Evolutionary conservation across 2,329 filamentous ascomycete genomes (phyloP).

Genomic region (Pestalotiopsis sp.): DNA sequence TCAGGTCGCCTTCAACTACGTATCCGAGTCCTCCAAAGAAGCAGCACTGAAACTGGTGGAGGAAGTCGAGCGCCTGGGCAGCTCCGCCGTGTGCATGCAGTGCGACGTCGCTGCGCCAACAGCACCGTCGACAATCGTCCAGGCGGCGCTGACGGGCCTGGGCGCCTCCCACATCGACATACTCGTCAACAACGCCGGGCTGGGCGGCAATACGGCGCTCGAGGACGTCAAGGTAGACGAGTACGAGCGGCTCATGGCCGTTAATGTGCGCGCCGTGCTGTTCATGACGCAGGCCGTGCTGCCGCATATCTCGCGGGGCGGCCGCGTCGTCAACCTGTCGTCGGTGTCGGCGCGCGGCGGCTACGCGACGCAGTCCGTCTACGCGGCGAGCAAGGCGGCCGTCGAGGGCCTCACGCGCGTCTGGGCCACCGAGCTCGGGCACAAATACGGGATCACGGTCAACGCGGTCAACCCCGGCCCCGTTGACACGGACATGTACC

Average conservation of each 20-base stretch:
- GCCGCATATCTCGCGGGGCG: slow-evolving; percentile 26
- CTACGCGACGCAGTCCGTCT: slow-evolving; percentile 26
- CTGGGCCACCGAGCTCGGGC: slow-evolving; percentile 29
- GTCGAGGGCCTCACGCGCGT: slow-evolving; percentile 28
- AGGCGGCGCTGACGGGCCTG: slow-evolving; percentile 18
- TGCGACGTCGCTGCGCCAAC: slow-evolving; percentile 14
- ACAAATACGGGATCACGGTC: slow-evolving; percentile 21
- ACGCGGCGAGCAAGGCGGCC: slow-evolving; percentile 30
- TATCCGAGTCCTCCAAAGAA: slow-evolving; percentile 17
- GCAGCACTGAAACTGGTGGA: slow-evolving; percentile 11
- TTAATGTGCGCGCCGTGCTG: slow-evolving; percentile 55
- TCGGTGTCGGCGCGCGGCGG: slow-evolving; percentile 29
- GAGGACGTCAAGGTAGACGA: slow-evolving; percentile 55
- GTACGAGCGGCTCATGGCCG: slow-evolving; percentile 62
- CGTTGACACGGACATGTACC: slow-evolving; percentile 21
- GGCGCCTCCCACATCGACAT: slow-evolving; percentile 57
- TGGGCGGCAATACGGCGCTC: slow-evolving; percentile 53
- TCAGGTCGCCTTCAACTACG: slow-evolving; percentile 19
- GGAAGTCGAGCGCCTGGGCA: slow-evolving; percentile 15
- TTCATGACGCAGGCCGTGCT: slow-evolving; percentile 28
- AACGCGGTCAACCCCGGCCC: slow-evolving; percentile 32
- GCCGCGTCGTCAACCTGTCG: slow-evolving; percentile 32
- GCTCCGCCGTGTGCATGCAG: slow-evolving; percentile 16
- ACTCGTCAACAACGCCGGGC: slow-evolving; percentile 70
- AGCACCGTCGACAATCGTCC: slow-evolving; percentile 14